phyloP scores from a whole-genome alignment of 2,329 filamentous ascomycete species.

The Aspergillus ochraceus region DNA sequence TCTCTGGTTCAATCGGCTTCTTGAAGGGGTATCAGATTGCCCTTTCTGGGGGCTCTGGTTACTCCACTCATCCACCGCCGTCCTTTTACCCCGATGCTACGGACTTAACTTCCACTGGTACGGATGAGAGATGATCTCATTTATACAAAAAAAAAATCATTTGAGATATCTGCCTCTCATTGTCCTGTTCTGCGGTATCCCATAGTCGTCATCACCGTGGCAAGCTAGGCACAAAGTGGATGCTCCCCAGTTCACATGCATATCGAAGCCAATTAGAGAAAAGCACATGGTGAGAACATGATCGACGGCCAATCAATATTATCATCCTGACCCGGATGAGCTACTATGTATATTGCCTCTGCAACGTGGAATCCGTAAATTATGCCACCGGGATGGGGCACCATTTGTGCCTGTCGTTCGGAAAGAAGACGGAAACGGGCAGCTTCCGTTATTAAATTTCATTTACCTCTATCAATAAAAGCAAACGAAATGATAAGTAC shows the following conservation, averaged over 20 bases:
- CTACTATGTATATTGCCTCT: neutral
- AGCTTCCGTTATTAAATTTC: no score
- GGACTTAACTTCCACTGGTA: no score
- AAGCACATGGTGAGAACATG: neutral
- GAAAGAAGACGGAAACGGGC: no score
- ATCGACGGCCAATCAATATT: neutral
- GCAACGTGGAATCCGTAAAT: neutral
- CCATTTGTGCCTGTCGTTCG: neutral
- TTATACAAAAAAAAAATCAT: no score
- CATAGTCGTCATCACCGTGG: neutral
- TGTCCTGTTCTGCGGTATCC: neutral
- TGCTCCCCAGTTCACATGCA: neutral
- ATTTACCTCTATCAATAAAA: neutral
- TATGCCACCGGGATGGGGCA: neutral
- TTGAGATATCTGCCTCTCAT: neutral
- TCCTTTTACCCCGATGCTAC: no score
- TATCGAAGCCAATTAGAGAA: neutral
- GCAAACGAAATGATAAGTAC: neutral
- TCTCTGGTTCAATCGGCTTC: neutral
- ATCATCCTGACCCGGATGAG: neutral
- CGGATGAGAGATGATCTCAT: no score
- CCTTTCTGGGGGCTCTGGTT: no score
- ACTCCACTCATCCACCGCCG: no score
- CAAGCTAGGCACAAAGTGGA: neutral
- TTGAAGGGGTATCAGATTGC: neutral